These are phyloP conservation scores for Schizothecium vesticola DNA, from an alignment of 495 filamentous ascomycete genomes.

Conservation along the genomic window DNA sequence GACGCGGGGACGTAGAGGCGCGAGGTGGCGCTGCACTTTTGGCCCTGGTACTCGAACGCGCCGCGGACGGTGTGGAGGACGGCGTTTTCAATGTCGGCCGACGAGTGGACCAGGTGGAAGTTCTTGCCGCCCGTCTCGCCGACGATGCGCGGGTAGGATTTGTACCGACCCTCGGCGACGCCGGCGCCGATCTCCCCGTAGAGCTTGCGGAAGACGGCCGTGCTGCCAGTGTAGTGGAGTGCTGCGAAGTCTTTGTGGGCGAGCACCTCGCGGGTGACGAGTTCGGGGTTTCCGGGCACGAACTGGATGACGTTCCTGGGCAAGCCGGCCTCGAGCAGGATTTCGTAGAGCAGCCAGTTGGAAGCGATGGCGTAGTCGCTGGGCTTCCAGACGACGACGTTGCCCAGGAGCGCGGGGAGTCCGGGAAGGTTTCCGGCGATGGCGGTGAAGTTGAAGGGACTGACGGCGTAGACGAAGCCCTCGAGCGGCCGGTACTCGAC, in stretches of 20 bases:
- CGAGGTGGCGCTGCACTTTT: conserved; percentile 83
- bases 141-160: conserved; percentile 73
- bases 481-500: conserved; percentile 79
- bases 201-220: conserved; percentile 71
- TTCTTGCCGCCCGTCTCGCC: conserved; percentile 91
- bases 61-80: conserved; percentile 77
- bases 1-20: conserved; percentile 69
- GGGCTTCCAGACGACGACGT: conserved; percentile 87
- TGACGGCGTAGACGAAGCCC: conserved; percentile 82
- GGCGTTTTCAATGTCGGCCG: conserved; percentile 70
- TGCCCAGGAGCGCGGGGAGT: conserved; percentile 71
- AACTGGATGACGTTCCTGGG: conserved; percentile 79
- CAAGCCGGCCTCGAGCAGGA: conserved; percentile 81
- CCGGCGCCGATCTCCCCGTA: conserved; percentile 66
- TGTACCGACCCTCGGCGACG: conserved; percentile 62
- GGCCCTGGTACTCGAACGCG: conserved; percentile 85
- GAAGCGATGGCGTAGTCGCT: conserved; percentile 70
- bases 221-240: conserved; percentile 78
- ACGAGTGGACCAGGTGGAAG: conserved; percentile 75
- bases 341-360: conserved; percentile 71
- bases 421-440: conserved; percentile 74
- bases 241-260: conserved; percentile 66
- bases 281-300: conserved; percentile 69
- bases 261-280: conserved; percentile 64
- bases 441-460: conserved; percentile 87